Percentiles rank a stretch among this genome's conserved stretches.
phyloP scores from a whole-genome alignment of 768 basidiomycete species.

The Serendipita indica region DNA sequence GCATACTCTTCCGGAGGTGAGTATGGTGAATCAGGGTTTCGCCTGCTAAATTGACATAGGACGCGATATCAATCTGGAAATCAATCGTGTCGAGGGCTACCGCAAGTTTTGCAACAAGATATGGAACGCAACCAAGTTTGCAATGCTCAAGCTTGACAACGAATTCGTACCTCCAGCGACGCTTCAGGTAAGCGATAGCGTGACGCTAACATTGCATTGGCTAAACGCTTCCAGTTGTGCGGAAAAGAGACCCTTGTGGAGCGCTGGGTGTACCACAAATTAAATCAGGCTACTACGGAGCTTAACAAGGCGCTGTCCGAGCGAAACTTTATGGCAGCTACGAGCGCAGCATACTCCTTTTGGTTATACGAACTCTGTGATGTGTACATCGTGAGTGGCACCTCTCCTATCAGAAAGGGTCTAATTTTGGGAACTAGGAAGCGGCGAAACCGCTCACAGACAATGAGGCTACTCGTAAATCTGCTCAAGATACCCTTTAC shows the following conservation, averaged over 20 bases:
- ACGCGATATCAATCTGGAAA: constrained; percentile 94
- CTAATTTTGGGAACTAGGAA: constrained; percentile 40
- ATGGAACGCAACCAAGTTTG: constrained; percentile 98
- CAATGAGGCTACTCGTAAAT: constrained; percentile 45
- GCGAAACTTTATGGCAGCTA: constrained; percentile 89
- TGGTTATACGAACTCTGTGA: constrained; percentile 99
- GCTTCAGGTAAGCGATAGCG: constrained; percentile 39
- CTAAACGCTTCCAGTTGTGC: constrained; percentile 62
- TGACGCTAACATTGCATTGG: neutral
- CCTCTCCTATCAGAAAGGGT: neutral
- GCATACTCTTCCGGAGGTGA: constrained; percentile 83
- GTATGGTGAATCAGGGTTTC: constrained; percentile 10
- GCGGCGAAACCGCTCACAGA: constrained; percentile 98
- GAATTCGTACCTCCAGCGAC: constrained; percentile 60
- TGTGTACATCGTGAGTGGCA: constrained; percentile 76
- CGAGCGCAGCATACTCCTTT: constrained; percentile 73
- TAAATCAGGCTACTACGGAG: constrained; percentile 65
- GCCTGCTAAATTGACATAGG: constrained; percentile 30
- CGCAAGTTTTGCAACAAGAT: constrained; percentile 99
- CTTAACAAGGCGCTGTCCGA: constrained; percentile 60
- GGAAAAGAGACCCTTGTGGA: constrained; percentile 87
- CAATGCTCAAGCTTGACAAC: constrained; percentile 91
- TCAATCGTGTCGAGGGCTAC: constrained; percentile 91
- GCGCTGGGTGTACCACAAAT: constrained; percentile 88
- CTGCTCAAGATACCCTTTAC: constrained; percentile 91